These are phyloP conservation scores for Cryptosporidium andersoni DNA, from an alignment of 169 alveolate species.

Conservation along the genomic window DNA sequence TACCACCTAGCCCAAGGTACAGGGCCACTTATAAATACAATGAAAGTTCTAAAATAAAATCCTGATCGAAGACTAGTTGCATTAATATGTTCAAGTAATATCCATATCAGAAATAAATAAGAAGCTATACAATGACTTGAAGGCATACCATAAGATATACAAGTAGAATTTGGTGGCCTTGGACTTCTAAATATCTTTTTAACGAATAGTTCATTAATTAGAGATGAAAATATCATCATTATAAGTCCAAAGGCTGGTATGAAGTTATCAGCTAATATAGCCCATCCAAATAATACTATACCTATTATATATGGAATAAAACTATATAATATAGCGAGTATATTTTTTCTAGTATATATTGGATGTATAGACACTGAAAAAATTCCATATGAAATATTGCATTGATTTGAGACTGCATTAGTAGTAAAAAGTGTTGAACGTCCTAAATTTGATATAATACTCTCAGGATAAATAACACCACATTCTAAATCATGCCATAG, in stretches of 20 bases:
- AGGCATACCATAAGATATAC: conserved; percentile 76
- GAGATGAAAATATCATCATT: conserved; percentile 65
- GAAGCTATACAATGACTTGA: conserved; percentile 75
- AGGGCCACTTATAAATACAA: conserved; percentile 71
- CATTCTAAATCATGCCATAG: conserved; percentile 65
- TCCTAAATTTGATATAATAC: conserved; percentile 29
- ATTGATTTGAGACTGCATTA: conserved; percentile 20
- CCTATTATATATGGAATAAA: conserved; percentile 68
- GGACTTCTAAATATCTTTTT: conserved; percentile 71
- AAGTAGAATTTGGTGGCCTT: conserved; percentile 75
- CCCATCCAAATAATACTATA: conserved; percentile 50
- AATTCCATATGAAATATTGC: conserved; percentile 49
- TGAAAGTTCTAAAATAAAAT: conserved; percentile 62
- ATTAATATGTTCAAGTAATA: conserved; percentile 70
- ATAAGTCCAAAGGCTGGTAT: conserved; percentile 62
- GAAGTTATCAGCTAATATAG: conserved; percentile 46
- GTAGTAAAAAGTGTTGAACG: conserved; percentile 18
- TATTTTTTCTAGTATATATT: conserved; percentile 62
- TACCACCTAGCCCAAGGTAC: conserved; percentile 77
- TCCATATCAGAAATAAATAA: conserved; percentile 69
- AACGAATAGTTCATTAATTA: conserved; percentile 69
- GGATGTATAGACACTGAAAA: conserved; percentile 70
- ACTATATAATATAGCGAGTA: conserved; percentile 64
- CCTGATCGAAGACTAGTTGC: conserved; percentile 71
- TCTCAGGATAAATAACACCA: conserved; percentile 63